phyloP scores from a whole-genome alignment of 1,284 basidiomycete genomes.

The Coniferiporia sulphurascens region DNA sequence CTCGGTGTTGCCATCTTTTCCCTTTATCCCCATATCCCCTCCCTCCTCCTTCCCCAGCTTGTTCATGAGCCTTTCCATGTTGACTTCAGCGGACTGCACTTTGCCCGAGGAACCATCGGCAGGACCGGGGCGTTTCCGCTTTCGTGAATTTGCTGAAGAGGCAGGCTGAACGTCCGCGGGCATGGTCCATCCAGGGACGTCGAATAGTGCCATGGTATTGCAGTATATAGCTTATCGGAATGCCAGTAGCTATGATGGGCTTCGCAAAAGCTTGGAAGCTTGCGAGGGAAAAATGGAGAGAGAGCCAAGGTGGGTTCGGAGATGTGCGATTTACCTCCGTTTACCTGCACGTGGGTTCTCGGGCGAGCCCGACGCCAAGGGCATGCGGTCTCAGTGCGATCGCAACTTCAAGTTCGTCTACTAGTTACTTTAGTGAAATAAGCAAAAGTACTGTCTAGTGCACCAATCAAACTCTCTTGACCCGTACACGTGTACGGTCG shows the following conservation, averaged over 20 bases:
- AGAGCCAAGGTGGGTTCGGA: not conserved
- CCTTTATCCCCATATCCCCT: slow-evolving; percentile 21
- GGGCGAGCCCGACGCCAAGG: no score
- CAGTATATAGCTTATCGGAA: not conserved
- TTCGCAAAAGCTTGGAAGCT: not conserved
- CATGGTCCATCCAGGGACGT: slow-evolving; percentile 71
- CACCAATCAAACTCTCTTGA: no score
- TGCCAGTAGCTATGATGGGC: no score
- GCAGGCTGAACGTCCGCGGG: slow-evolving; percentile 36
- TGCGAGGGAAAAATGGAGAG: not conserved
- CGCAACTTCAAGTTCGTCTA: no score
- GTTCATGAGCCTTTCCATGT: slow-evolving; percentile 75
- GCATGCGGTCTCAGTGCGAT: no score
- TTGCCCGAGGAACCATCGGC: slow-evolving; percentile 31
- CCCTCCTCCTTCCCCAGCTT: slow-evolving; percentile 42
- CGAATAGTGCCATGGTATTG: slow-evolving; percentile 47
- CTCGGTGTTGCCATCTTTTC: slow-evolving; percentile 33
- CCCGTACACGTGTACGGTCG: no score
- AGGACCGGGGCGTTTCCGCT: slow-evolving; percentile 56
- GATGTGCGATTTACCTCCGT: not conserved
- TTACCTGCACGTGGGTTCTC: no score
- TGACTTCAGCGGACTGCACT: slow-evolving; percentile 50
- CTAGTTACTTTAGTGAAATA: no score
- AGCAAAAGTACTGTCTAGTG: no score
- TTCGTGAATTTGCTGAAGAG: slow-evolving; percentile 38